Evolutionary conservation across 306 rosid species (phyloP).

Genomic region (Prunus armeniaca): DNA sequence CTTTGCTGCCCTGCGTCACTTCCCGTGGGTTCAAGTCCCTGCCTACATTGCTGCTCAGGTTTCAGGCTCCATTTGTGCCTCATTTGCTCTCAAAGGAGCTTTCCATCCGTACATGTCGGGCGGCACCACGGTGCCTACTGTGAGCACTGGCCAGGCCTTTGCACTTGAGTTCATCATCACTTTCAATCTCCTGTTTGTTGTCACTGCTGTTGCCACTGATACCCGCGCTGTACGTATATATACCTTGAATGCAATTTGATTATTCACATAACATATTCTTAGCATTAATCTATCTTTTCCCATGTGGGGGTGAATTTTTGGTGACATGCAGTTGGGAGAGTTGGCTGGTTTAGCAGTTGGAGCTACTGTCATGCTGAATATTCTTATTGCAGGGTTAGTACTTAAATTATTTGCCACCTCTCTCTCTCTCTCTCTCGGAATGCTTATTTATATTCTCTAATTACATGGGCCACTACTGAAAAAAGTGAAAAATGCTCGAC

Average conservation of each 20-base stretch:
- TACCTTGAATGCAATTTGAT: background rate
- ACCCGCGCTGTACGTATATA: constrained; percentile 61
- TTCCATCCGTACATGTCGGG: constrained; percentile 76
- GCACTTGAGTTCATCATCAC: constrained; percentile 84
- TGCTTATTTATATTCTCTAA: background rate
- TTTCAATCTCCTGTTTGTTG: constrained; percentile 79
- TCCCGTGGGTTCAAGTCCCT: constrained; percentile 89
- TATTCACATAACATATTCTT: background rate
- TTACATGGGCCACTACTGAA: background rate
- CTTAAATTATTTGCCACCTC: background rate
- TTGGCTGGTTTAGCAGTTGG: constrained; percentile 93
- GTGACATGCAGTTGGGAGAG: constrained; percentile 65
- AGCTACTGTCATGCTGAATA: constrained; percentile 83
- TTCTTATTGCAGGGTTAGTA: constrained; percentile 75
- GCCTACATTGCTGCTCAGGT: constrained; percentile 82
- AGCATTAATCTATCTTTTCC: background rate
- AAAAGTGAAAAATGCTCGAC: background rate
- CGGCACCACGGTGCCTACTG: constrained; percentile 78
- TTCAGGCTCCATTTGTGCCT: constrained; percentile 75
- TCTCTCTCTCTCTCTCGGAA: background rate
- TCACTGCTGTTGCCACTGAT: constrained; percentile 93
- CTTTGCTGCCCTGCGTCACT: constrained; percentile 77
- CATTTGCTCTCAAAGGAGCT: constrained; percentile 69
- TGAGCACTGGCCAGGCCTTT: constrained; percentile 58
- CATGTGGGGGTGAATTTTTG: background rate